These are phyloP conservation scores for Leishmania tarentolae DNA, from an alignment of 208 protist species.

Conservation along the genomic window DNA sequence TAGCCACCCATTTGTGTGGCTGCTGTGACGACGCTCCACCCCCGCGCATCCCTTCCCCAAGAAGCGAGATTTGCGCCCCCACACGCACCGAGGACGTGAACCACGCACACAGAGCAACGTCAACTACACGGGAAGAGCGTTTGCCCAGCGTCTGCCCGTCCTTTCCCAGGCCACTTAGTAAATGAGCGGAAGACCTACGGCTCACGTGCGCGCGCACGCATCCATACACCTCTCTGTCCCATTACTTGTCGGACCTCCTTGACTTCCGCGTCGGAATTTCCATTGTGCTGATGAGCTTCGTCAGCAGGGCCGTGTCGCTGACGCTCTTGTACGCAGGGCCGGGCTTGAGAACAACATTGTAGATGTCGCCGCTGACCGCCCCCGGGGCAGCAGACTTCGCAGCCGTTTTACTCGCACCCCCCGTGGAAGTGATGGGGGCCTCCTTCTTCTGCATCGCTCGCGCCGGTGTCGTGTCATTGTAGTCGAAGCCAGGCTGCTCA, in stretches of 20 bases:
- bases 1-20: neutral
- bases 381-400: constrained; percentile 9
- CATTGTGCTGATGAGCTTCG: constrained; percentile 67
- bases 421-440: neutral
- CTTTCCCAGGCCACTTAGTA: neutral
- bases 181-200: neutral
- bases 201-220: neutral
- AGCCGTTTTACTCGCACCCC: constrained; percentile 1
- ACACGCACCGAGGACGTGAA: neutral
- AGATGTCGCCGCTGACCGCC: constrained; percentile 34
- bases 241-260: constrained; percentile 27
- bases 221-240: neutral
- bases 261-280: constrained; percentile 59
- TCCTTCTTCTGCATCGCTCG: constrained; percentile 6
- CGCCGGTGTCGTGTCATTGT: constrained; percentile 51
- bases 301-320: constrained; percentile 69
- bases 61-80: neutral
- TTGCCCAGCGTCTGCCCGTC: neutral
- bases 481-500: constrained; percentile 79
- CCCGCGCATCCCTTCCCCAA: neutral
- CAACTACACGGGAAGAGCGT: neutral
- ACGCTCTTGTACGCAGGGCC: constrained; percentile 63
- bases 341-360: constrained; percentile 60
- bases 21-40: neutral
- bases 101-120: neutral